A percentile compares a stretch with the other conserved stretches of the same genome.
phyloP scores from a whole-genome alignment of 768 basidiomycete species.

The Cystoderma amianthinum region DNA sequence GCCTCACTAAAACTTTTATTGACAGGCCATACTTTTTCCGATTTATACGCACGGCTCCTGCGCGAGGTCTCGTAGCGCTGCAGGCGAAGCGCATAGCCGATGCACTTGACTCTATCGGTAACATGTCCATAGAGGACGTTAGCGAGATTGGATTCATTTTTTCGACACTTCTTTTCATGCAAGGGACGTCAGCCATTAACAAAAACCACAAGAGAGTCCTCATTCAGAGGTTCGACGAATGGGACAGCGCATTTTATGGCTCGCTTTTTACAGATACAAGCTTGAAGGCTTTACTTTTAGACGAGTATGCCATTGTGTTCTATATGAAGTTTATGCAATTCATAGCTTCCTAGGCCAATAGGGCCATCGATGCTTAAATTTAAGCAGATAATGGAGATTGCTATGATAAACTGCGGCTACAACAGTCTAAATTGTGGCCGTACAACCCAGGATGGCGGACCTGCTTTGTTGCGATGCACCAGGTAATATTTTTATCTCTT shows the following conservation, averaged over 20 bases:
- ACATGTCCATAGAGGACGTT: constrained; percentile 16
- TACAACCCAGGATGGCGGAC: constrained; percentile 11
- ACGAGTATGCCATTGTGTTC: constrained; percentile 8
- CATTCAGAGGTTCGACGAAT: constrained; percentile 22
- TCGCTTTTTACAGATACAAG: constrained; percentile 23
- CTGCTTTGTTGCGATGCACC: constrained; percentile 27
- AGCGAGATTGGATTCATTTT: constrained; percentile 31
- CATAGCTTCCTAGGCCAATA: constrained; percentile 18
- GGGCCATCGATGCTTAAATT: constrained; percentile 17
- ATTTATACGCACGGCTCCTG: constrained; percentile 21
- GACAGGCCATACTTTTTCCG: constrained; percentile 33
- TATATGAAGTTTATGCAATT: not conserved
- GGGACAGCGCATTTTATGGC: constrained; percentile 19
- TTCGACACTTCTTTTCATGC: constrained; percentile 29
- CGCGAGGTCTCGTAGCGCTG: constrained; percentile 22
- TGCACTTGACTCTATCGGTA: constrained; percentile 10
- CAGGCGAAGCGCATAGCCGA: constrained; percentile 28
- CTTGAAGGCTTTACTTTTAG: constrained; percentile 20
- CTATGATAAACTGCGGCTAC: constrained; percentile 24
- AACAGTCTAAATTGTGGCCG: constrained; percentile 17
- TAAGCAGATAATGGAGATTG: constrained; percentile 18
- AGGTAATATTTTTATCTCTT: too few species aligned
- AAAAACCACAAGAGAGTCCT: constrained; percentile 22
- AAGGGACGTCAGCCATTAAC: constrained; percentile 23
- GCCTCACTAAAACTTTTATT: not conserved